Conservation (phyloP, 345 rosid species). For the Brassica rapa region DNA sequence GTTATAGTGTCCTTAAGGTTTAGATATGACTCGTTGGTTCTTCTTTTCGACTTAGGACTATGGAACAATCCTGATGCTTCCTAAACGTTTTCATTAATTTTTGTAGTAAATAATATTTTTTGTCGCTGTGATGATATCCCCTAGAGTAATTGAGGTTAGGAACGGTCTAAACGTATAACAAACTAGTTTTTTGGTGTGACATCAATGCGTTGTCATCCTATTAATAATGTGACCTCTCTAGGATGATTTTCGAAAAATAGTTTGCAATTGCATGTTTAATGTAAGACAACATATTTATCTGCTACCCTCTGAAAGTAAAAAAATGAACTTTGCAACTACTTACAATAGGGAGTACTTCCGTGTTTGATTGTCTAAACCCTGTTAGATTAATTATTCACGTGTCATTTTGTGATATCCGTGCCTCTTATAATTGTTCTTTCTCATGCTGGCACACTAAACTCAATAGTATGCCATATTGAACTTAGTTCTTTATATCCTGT, state of each 20-base stretch:
- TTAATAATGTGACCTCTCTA: background rate
- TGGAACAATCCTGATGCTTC: conserved; percentile 13
- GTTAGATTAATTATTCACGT: background rate
- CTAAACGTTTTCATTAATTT: background rate
- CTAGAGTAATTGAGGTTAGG: conserved; percentile 11
- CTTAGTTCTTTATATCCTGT: background rate
- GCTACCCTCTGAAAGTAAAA: conserved; percentile 3
- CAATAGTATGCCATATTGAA: background rate
- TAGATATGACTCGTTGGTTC: conserved; percentile 13
- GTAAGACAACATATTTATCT: background rate
- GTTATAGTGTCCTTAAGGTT: conserved; percentile 17
- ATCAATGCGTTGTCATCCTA: background rate
- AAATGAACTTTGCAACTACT: background rate
- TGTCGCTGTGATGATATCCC: background rate
- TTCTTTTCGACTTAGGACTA: background rate
- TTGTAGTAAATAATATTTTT: background rate
- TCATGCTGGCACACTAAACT: background rate
- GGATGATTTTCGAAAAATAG: background rate
- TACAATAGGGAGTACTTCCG: background rate
- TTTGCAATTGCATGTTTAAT: background rate
- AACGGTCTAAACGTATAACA: background rate
- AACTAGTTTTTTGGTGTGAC: background rate
- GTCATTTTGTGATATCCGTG: background rate
- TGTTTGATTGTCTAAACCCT: conserved; percentile 6
- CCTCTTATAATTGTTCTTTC: conserved; percentile 2